phyloP scores from a whole-genome alignment of 495 filamentous ascomycete genomes.

The Hypoxylon cercidicola region DNA sequence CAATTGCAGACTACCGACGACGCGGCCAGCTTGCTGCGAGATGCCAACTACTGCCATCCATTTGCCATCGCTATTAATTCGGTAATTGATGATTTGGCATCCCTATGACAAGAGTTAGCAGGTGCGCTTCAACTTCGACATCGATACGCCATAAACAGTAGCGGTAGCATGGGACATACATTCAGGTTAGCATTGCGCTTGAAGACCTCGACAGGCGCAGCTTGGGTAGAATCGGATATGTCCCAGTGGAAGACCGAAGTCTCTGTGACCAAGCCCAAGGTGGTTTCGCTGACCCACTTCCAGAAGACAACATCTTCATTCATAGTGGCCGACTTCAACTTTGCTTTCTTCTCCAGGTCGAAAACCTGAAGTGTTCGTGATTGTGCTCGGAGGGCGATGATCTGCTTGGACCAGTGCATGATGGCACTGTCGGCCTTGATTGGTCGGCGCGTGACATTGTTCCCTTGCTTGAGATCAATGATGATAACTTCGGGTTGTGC shows the following conservation, averaged over 20 bases:
- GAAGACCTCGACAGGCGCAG: slow-evolving; percentile 86
- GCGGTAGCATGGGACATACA: slow-evolving; percentile 65
- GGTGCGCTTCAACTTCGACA: not conserved
- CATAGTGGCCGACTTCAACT: slow-evolving; percentile 95
- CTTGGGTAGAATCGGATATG: slow-evolving; percentile 81
- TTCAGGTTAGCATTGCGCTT: slow-evolving; percentile 88
- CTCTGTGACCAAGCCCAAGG: slow-evolving; percentile 89
- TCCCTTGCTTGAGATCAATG: slow-evolving; percentile 92
- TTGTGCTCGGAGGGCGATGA: slow-evolving; percentile 95
- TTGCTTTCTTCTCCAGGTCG: slow-evolving; percentile 86
- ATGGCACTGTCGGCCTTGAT: slow-evolving; percentile 99
- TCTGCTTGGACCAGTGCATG: slow-evolving; percentile 96
- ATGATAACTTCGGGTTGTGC: slow-evolving; percentile 94
- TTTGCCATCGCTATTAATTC: slow-evolving; percentile 92
- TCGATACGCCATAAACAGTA: not conserved
- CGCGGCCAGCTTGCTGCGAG: slow-evolving; percentile 88
- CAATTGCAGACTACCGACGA: slow-evolving; percentile 95
- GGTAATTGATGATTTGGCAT: slow-evolving; percentile 99
- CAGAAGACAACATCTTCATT: slow-evolving; percentile 97
- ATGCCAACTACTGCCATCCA: slow-evolving; percentile 99
- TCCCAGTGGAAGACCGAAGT: slow-evolving; percentile 96
- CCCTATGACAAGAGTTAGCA: slow-evolving; percentile 61
- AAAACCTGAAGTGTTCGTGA: slow-evolving; percentile 96
- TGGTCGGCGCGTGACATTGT: slow-evolving; percentile 89
- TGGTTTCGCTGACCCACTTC: slow-evolving; percentile 96